These are phyloP conservation scores for Leccinellum albellum DNA, from an alignment of 768 basidiomycete genomes.

Conservation along the genomic window DNA sequence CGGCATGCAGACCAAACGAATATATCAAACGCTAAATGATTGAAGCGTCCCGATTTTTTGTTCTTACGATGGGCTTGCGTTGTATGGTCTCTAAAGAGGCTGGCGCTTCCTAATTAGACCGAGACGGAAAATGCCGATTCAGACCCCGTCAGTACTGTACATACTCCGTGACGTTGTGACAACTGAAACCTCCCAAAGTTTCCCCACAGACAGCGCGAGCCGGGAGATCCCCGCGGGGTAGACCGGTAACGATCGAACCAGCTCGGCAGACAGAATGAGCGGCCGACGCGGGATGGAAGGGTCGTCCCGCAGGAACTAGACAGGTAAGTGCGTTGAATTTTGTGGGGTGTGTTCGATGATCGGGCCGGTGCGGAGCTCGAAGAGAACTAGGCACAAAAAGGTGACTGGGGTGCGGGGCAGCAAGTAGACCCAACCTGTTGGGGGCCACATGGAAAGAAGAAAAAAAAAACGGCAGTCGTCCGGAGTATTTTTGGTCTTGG, in stretches of 20 bases:
- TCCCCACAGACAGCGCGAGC: not conserved
- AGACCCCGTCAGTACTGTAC: not conserved
- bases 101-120: not conserved
- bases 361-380: too few relatives aligned
- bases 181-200: not conserved
- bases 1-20: slow-evolving; percentile 6
- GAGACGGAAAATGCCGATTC: not conserved
- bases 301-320: not conserved
- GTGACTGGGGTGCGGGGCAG: not conserved
- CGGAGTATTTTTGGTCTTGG: not conserved
- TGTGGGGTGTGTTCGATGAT: not conserved
- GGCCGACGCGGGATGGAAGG: not conserved
- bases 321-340: not conserved
- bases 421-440: not conserved
- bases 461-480: not conserved
- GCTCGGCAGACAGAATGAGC: not conserved
- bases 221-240: not conserved
- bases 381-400: not conserved
- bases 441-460: not conserved
- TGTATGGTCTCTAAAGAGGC: not conserved
- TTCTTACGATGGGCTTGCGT: not conserved
- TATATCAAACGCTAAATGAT: slow-evolving; percentile 3
- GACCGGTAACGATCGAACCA: not conserved
- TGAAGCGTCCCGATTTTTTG: not conserved
- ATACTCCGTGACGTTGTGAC: too few relatives aligned